These are phyloP conservation scores for Colletotrichum noveboracense DNA, from an alignment of 2,329 filamentous ascomycete species.

Conservation along the genomic window DNA sequence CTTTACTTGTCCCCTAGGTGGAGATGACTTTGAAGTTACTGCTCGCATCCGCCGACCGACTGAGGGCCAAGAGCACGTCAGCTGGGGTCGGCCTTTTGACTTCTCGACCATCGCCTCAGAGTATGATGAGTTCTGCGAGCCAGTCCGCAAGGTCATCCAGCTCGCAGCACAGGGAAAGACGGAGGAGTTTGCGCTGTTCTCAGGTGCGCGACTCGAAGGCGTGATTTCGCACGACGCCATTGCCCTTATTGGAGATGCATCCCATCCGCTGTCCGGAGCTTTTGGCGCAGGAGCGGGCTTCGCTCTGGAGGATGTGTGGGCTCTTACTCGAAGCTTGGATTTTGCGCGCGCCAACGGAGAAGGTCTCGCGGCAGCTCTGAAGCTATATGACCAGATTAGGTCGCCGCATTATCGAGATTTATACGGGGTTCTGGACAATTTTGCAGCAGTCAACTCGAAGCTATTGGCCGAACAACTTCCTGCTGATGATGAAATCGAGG, in stretches of 20 bases:
- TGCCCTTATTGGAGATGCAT: conserved; percentile 59
- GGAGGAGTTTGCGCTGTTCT: conserved; percentile 34
- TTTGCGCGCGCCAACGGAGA: conserved; percentile 25
- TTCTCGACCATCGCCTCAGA: conserved; percentile 21
- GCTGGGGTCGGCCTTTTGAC: conserved; percentile 32
- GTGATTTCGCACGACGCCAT: conserved; percentile 31
- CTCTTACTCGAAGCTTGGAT: conserved; percentile 26
- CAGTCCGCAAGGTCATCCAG: conserved; percentile 31
- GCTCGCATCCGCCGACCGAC: conserved; percentile 25
- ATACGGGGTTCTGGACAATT: conserved; percentile 30
- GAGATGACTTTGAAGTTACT: conserved; percentile 38
- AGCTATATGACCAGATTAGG: conserved; percentile 30
- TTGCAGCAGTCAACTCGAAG: conserved; percentile 20
- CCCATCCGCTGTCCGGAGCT: conserved; percentile 56
- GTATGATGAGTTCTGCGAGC: conserved; percentile 35
- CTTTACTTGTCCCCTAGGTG: conserved; percentile 37
- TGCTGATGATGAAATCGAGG: conserved; percentile 29
- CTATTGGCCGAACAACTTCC: conserved; percentile 22
- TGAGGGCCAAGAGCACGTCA: conserved; percentile 30
- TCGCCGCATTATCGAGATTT: conserved; percentile 32
- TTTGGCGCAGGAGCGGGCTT: conserved; percentile 44
- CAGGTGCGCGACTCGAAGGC: conserved; percentile 30
- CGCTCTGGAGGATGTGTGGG: conserved; percentile 37
- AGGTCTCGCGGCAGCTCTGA: conserved; percentile 25
- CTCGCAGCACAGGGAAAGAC: conserved; percentile 31